Evolutionary conservation across 2,329 filamentous ascomycete species (phyloP), one percentile per base, ranked within the genome.

Genomic region (Cercospora brassicicola): DNA sequence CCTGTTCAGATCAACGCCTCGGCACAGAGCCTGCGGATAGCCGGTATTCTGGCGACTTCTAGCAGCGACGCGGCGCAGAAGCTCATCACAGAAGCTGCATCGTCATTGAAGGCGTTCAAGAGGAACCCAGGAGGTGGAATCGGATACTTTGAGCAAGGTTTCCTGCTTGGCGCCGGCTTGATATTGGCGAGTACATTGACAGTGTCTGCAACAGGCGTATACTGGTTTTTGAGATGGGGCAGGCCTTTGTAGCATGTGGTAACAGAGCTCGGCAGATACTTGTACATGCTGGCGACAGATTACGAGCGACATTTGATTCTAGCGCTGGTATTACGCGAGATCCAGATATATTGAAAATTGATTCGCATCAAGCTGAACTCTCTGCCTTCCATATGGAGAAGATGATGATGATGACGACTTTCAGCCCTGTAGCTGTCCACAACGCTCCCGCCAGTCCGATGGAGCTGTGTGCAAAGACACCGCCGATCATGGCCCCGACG

Each of bases 401-500:
- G 1, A 78, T 78, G 18, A 79, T 42, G 1, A 81, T 77, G 13
- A 81, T 77, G 2, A 78, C 33, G 0, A 72, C 65, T 71, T 84
- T 84, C 65, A 84, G 64, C 0, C 64, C 76, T 1, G 77, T 81
- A 8, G 82, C 82, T 18, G 79, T 80, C 84, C 84, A 86, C 45
- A 86, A 69, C 11, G 81, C 84, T 2, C 84, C 85, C 45, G 81
- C 79, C 48, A 89, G 76, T 0, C 86, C 86, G 36, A 84, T 76
- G 10, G 76, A 73, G 68, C 82, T 87, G 67, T 84, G 83, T 23
- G 85, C 84, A 77, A 84, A 87, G 26, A 85, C 71, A 0, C 86
- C 87, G 1, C 87, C 87, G 6, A 83, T 67, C 39, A 88, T 79
- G 0, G 86, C 85, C 0, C 87, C 87, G 2, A 84, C 28, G 31